Conservation (phyloP, 1,139 yeast species). For the Lodderomyces parapsilosis region DNA sequence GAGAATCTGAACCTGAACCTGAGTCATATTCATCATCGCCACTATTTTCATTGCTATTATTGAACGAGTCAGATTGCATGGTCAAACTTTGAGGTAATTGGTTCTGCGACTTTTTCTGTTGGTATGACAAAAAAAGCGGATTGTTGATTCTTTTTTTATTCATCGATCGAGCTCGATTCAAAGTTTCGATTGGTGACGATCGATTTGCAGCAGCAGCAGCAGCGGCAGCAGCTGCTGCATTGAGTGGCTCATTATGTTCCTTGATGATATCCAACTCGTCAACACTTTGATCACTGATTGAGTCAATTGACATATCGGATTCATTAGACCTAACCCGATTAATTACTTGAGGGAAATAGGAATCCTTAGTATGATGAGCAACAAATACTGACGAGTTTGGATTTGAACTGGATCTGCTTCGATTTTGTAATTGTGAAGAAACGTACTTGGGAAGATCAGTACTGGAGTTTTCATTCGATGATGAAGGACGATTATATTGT, state of each 20-base stretch:
- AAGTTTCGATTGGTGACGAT: constrained; percentile 19
- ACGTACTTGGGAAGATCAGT: constrained; percentile 28
- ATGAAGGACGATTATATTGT: constrained; percentile 6
- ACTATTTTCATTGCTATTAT: constrained; percentile 7
- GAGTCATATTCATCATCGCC: constrained; percentile 7
- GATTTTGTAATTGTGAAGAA: constrained; percentile 11
- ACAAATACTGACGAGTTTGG: constrained; percentile 18
- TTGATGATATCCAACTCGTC: constrained; percentile 28
- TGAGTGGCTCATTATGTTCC: constrained; percentile 16
- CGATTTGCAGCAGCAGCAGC: constrained; percentile 9
- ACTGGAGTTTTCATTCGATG: constrained; percentile 24
- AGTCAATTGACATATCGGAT: constrained; percentile 20
- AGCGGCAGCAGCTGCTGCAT: constrained; percentile 3
- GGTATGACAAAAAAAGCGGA: constrained; percentile 12
- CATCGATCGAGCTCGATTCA: constrained; percentile 31
- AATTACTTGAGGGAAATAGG: constrained; percentile 30
- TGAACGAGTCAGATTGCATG: constrained; percentile 22
- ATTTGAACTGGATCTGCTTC: constrained; percentile 23
- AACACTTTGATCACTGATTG: constrained; percentile 15
- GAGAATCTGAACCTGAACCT: constrained; percentile 1
- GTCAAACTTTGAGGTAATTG: constrained; percentile 18
- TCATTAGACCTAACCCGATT: constrained; percentile 17
- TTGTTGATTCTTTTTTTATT: constrained; percentile 24
- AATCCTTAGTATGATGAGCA: constrained; percentile 23
- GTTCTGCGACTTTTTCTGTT: constrained; percentile 20